These are phyloP conservation scores for Pistacia integerrima DNA, from an alignment of 345 rosid species.

Conservation along the genomic window DNA sequence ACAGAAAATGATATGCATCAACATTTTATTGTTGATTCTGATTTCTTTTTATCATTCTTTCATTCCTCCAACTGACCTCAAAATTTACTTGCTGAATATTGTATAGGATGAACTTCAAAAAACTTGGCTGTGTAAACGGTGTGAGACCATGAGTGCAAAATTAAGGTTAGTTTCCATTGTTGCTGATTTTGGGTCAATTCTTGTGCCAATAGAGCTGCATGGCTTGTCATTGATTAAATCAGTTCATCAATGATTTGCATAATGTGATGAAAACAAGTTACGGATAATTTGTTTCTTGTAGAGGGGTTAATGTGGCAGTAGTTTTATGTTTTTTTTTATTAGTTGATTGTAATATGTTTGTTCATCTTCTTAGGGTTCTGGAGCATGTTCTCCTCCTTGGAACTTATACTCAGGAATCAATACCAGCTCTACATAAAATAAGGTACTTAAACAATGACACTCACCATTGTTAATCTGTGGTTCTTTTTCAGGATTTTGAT, in stretches of 20 bases:
- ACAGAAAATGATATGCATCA: not conserved
- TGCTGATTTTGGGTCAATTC: not conserved
- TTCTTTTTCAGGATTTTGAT: not conserved
- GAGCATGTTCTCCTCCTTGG: constrained; percentile 85
- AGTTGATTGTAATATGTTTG: not conserved
- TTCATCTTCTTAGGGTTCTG: constrained; percentile 55
- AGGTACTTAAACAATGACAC: constrained; percentile 42
- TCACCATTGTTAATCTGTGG: not conserved
- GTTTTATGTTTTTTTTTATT: not conserved
- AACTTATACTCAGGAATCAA: constrained; percentile 85
- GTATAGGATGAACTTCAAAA: constrained; percentile 87
- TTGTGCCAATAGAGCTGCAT: not conserved
- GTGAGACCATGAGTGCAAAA: constrained; percentile 97
- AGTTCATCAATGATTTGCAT: not conserved
- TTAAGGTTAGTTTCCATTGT: constrained; percentile 58
- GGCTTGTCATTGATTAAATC: not conserved
- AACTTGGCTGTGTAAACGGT: constrained; percentile 91
- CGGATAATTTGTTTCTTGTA: not conserved
- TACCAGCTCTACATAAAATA: constrained; percentile 91
- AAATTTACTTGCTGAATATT: constrained; percentile 10
- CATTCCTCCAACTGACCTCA: not conserved
- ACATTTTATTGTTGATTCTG: not conserved
- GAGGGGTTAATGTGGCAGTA: not conserved
- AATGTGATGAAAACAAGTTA: not conserved
- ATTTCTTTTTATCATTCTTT: not conserved